These are phyloP conservation scores for Xylona heveae DNA, from an alignment of 495 filamentous ascomycete species.

Conservation along the genomic window DNA sequence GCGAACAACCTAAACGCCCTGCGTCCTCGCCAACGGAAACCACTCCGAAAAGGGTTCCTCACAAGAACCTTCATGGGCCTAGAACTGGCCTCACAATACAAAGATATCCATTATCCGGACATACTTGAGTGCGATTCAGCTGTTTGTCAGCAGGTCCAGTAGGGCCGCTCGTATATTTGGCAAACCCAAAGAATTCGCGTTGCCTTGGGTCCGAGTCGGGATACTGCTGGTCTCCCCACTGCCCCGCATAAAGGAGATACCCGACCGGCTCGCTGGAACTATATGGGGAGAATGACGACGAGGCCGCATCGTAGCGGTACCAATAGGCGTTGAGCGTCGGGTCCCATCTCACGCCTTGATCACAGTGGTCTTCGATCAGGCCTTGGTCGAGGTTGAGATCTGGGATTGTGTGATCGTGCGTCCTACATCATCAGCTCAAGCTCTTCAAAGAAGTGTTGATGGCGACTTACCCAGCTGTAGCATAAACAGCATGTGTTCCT, in stretches of 20 bases:
- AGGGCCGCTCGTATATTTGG: conserved; percentile 26
- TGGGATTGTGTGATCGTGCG: conserved; percentile 12
- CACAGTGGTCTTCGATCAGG: conserved; percentile 7
- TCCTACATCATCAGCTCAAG: not conserved
- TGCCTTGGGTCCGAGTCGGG: conserved; percentile 21
- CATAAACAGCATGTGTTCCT: conserved; percentile 38
- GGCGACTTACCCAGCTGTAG: conserved; percentile 19
- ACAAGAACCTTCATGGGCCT: not conserved
- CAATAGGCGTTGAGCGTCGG: conserved; percentile 26
- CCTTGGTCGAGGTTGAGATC: conserved; percentile 10
- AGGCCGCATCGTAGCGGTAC: conserved; percentile 23
- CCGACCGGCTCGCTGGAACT: conserved; percentile 19
- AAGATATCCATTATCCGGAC: conserved; percentile 10
- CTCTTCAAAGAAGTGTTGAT: not conserved
- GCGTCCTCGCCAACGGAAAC: too few relatives aligned
- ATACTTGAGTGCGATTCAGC: conserved; percentile 24
- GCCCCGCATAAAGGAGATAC: conserved; percentile 30
- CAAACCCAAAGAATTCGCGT: conserved; percentile 22
- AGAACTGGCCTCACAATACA: conserved; percentile 1
- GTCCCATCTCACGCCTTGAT: conserved; percentile 24
- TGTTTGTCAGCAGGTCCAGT: conserved; percentile 32
- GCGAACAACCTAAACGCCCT: too few relatives aligned
- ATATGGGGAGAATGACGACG: conserved; percentile 21
- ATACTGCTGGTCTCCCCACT: conserved; percentile 37
- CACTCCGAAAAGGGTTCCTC: too few relatives aligned